phyloP scores from a whole-genome alignment of 352 stramenopile species.

The Phytopythium delawarense region DNA sequence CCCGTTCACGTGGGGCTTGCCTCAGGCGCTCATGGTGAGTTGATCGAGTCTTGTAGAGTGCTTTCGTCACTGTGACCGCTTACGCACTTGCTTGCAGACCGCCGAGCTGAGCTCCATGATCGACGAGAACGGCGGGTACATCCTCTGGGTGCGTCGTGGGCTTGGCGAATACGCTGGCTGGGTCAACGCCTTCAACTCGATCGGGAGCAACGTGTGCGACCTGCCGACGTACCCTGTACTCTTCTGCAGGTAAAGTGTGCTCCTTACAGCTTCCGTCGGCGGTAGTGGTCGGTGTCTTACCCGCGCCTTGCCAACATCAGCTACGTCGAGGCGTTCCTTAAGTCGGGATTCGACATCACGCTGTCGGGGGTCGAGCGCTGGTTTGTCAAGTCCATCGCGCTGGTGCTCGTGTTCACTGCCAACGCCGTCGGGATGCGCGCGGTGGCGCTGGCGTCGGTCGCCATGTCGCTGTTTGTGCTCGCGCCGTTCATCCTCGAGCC shows the following conservation, averaged over 20 bases:
- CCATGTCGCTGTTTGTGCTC: slow-evolving; percentile 82
- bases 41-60: not conserved
- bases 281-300: not conserved
- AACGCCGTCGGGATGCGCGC: slow-evolving; percentile 78
- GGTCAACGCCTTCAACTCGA: slow-evolving; percentile 84
- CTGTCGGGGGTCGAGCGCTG: slow-evolving; percentile 54
- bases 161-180: slow-evolving; percentile 79
- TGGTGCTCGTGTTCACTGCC: slow-evolving; percentile 65
- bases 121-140: slow-evolving; percentile 82
- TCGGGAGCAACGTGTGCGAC: slow-evolving; percentile 82
- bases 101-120: slow-evolving; percentile 84
- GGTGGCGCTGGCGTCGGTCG: slow-evolving; percentile 66
- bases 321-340: slow-evolving; percentile 76
- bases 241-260: slow-evolving; percentile 71
- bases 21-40: slow-evolving; percentile 76
- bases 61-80: not conserved
- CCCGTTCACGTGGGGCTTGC: slow-evolving; percentile 79
- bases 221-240: slow-evolving; percentile 81
- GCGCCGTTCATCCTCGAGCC: slow-evolving; percentile 78
- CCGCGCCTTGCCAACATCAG: slow-evolving; percentile 11
- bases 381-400: slow-evolving; percentile 63
- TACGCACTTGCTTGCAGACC: slow-evolving; percentile 26
- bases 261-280: not conserved
- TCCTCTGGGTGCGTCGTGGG: slow-evolving; percentile 78
- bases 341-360: slow-evolving; percentile 47